Conservation (phyloP, 768 basidiomycete species). For the Sutorius australiensis region DNA sequence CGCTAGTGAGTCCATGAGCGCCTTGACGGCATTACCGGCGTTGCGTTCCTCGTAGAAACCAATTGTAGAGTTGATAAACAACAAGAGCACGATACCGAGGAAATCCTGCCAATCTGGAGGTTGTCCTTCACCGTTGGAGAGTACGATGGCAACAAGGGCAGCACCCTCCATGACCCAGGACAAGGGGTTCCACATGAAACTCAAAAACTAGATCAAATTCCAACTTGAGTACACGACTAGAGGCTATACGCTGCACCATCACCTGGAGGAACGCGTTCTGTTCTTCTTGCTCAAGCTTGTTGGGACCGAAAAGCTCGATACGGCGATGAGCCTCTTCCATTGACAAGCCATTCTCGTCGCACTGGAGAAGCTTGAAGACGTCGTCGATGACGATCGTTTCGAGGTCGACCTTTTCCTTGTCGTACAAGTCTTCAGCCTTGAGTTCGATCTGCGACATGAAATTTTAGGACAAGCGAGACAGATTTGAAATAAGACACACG, state of each 20-base stretch:
- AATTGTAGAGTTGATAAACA: conserved; percentile 93
- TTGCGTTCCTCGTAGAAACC: conserved; percentile 98
- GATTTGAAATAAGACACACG: conserved; percentile 36
- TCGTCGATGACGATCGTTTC: conserved; percentile 96
- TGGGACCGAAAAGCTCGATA: conserved; percentile 91
- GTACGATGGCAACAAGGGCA: conserved; percentile 87
- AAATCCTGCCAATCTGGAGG: conserved; percentile 98
- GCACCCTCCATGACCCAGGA: conserved; percentile 99
- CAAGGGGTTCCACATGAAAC: conserved; percentile 99
- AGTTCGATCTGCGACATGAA: conserved; percentile 58
- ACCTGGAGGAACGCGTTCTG: conserved; percentile 90
- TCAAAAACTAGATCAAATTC: conserved; percentile 57
- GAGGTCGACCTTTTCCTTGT: conserved; percentile 98
- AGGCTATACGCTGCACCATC: conserved; percentile 9
- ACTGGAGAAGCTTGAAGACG: conserved; percentile 94
- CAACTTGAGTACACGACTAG: neutral
- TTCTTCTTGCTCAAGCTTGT: conserved; percentile 89
- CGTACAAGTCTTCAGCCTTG: conserved; percentile 90
- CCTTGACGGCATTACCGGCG: conserved; percentile 98
- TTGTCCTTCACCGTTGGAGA: conserved; percentile 84
- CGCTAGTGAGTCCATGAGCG: conserved; percentile 98
- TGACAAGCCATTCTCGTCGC: conserved; percentile 74
- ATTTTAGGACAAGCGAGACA: neutral
- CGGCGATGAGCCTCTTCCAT: conserved; percentile 76
- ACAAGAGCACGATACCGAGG: conserved; percentile 87